Conservation (phyloP, 371 early-diverging fungal genomes). For the Mucor racemosus region DNA sequence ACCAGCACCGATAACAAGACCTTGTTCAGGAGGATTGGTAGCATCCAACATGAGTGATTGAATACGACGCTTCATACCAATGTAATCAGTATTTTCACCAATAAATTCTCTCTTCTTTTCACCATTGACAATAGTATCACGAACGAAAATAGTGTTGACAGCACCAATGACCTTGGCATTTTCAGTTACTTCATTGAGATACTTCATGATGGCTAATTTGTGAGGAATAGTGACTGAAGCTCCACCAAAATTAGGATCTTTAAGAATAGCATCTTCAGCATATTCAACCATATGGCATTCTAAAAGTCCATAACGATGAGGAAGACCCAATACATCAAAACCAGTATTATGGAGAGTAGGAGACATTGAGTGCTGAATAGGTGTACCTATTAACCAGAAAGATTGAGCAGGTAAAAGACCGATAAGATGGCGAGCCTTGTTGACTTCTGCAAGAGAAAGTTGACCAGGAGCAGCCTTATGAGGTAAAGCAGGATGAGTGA, state of each 20-base stretch:
- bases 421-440: conserved; percentile 67
- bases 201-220: conserved; percentile 82
- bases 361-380: conserved; percentile 88
- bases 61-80: conserved; percentile 81
- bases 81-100: conserved; percentile 96
- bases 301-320: conserved; percentile 75
- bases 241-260: conserved; percentile 84
- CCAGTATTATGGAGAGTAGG: conserved; percentile 93
- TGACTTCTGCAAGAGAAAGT: conserved; percentile 83
- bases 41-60: conserved; percentile 56
- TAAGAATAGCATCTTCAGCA: conserved; percentile 60
- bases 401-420: conserved; percentile 74
- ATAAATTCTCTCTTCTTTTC: conserved; percentile 56
- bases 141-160: conserved; percentile 85
- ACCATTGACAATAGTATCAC: conserved; percentile 41
- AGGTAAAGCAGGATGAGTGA: conserved; percentile 85
- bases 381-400: conserved; percentile 91
- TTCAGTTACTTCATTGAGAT: conserved; percentile 72
- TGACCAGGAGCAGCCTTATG: conserved; percentile 94
- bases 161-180: conserved; percentile 90
- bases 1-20: conserved; percentile 95
- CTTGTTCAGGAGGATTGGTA: conserved; percentile 40
- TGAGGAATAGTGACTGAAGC: conserved; percentile 95
- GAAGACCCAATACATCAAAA: conserved; percentile 84
- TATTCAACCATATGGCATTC: conserved; percentile 75